These are phyloP conservation scores for Clarireedia monteithiana DNA, from an alignment of 2,329 filamentous ascomycete species.

Conservation along the genomic window DNA sequence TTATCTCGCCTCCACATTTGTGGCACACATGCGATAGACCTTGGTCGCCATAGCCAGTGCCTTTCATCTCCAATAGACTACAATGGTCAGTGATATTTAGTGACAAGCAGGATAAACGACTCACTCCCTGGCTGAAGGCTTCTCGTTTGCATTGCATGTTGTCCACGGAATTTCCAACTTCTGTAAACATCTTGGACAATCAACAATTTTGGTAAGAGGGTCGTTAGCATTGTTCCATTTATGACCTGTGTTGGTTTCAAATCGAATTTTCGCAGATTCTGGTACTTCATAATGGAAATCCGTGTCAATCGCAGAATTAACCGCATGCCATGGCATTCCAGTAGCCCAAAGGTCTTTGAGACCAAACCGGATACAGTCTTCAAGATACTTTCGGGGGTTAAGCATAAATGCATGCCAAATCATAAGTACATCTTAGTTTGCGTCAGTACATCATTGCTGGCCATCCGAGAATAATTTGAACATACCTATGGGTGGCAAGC, in stretches of 20 bases:
- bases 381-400: constrained; percentile 65
- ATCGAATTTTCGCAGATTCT: constrained; percentile 37
- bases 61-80: constrained; percentile 29
- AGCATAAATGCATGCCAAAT: constrained; percentile 75
- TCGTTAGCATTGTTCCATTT: constrained; percentile 55
- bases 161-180: constrained; percentile 51
- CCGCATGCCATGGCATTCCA: constrained; percentile 57
- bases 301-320: constrained; percentile 51
- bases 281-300: constrained; percentile 49
- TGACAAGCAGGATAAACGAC: constrained; percentile 4
- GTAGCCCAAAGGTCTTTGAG: constrained; percentile 49
- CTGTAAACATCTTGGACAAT: constrained; percentile 47
- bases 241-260: constrained; percentile 40
- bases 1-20: constrained; percentile 42
- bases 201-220: constrained; percentile 36
- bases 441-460: background rate
- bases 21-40: constrained; percentile 44
- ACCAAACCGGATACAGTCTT: constrained; percentile 59
- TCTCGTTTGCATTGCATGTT: constrained; percentile 35
- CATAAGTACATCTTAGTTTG: constrained; percentile 59
- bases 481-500: constrained; percentile 49
- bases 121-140: constrained; percentile 30
- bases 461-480: background rate
- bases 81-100: constrained; percentile 6
- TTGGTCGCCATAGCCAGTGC: constrained; percentile 53